Percentiles rank a stretch among this genome's conserved stretches.
These are phyloP conservation scores for Gossypium raimondii DNA, from an alignment of 345 rosid genomes.

Conservation along the genomic window DNA sequence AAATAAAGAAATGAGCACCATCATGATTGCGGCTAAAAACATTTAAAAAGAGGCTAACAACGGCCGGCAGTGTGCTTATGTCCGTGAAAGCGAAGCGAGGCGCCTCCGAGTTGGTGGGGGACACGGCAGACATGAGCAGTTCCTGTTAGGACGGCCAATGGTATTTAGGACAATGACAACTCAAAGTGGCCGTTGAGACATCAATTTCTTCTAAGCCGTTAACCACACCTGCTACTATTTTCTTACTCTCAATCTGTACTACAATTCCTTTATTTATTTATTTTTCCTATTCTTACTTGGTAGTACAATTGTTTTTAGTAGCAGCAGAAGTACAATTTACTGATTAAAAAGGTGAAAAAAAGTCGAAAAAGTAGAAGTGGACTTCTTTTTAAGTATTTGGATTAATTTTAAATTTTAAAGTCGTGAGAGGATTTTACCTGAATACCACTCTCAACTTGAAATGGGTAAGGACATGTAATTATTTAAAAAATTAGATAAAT, in stretches of 20 bases:
- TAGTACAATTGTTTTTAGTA: too few species aligned
- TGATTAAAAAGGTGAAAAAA: too few species aligned
- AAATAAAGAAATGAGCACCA: too few species aligned
- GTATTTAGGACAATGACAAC: not conserved
- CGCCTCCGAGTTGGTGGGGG: not conserved
- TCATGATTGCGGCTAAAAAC: too few species aligned
- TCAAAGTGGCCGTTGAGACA: not conserved
- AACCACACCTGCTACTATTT: not conserved
- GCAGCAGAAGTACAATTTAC: too few species aligned
- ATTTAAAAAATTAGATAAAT: too few species aligned
- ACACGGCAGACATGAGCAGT: not conserved
- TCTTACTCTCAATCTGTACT: not conserved
- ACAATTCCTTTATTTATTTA: too few species aligned
- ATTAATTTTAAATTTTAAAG: too few species aligned
- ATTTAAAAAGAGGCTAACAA: not conserved
- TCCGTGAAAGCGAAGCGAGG: conserved; percentile 27
- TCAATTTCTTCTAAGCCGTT: not conserved
- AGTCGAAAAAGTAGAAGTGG: too few species aligned
- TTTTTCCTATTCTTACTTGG: too few species aligned
- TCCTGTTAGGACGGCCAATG: conserved; percentile 31
- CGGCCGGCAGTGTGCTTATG: conserved; percentile 29
- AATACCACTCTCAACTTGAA: accelerated
- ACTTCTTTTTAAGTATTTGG: too few species aligned
- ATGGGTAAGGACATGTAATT: too few species aligned
- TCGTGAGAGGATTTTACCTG: accelerated